Percentiles rank a stretch among this genome's conserved stretches.
phyloP scores from a whole-genome alignment of 371 early-diverging fungal genomes.

The Paraphysoderma sedebokerense region DNA sequence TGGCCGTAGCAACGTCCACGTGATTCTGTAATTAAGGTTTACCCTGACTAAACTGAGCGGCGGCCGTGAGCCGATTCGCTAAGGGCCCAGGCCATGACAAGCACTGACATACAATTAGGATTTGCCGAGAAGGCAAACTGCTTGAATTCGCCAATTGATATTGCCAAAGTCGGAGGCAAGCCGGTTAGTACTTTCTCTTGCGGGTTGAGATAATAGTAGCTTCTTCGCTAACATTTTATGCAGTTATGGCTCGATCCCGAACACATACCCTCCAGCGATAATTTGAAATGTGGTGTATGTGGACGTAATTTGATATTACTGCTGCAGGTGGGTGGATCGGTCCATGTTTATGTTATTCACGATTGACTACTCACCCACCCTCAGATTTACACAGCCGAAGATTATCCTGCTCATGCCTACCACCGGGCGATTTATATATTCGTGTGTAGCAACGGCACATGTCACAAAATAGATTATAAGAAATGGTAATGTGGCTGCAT shows the following conservation, averaged over 20 bases:
- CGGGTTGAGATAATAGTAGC: too few relatives aligned
- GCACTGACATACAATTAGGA: too few relatives aligned
- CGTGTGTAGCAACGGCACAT: conserved; percentile 68
- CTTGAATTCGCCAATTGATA: too few relatives aligned
- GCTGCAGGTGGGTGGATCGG: conserved; percentile 46
- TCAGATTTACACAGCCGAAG: conserved; percentile 84
- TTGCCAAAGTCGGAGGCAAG: too few relatives aligned
- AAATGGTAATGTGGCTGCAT: conserved; percentile 23
- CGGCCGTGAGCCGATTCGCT: too few relatives aligned
- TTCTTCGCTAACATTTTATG: too few relatives aligned
- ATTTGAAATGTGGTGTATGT: conserved; percentile 61
- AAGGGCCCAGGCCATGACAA: too few relatives aligned
- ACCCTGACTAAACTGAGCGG: too few relatives aligned
- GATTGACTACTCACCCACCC: not conserved
- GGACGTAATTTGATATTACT: conserved; percentile 57
- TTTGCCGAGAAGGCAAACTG: too few relatives aligned
- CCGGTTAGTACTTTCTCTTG: too few relatives aligned
- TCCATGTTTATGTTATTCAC: not conserved
- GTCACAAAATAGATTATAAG: conserved; percentile 42
- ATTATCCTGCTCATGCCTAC: conserved; percentile 65
- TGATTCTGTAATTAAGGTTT: too few relatives aligned
- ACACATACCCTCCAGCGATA: conserved; percentile 34
- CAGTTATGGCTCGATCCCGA: conserved; percentile 76
- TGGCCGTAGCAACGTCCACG: too few relatives aligned
- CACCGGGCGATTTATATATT: conserved; percentile 80